phyloP scores from a whole-genome alignment of 768 basidiomycete genomes.

The Coprinopsis strossmayeri region DNA sequence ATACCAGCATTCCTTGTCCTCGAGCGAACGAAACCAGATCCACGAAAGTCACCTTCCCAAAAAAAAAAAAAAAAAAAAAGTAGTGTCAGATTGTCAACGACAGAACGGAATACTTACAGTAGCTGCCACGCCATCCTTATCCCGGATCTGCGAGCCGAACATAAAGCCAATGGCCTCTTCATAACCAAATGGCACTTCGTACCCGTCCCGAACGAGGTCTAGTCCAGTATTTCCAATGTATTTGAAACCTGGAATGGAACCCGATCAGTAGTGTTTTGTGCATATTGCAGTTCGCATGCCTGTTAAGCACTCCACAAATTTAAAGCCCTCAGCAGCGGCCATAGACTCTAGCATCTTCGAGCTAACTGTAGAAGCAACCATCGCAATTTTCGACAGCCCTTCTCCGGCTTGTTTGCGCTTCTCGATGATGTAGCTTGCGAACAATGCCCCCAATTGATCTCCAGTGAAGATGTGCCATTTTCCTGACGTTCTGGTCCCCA shows the following conservation, averaged over 20 bases:
- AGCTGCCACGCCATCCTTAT: conserved; percentile 86
- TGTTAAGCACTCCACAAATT: conserved; percentile 80
- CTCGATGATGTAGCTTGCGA: conserved; percentile 37
- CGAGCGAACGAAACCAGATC: conserved; percentile 54
- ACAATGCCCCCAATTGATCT: conserved; percentile 67
- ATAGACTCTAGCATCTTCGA: conserved; percentile 85
- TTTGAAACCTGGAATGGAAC: conserved; percentile 62
- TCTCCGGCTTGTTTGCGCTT: conserved; percentile 35
- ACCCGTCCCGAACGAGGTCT: conserved; percentile 56
- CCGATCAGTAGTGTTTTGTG: conserved; percentile 1
- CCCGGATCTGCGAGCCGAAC: conserved; percentile 72
- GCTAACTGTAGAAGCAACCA: conserved; percentile 88
- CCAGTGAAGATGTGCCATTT: conserved; percentile 74
- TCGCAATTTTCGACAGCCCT: conserved; percentile 56
- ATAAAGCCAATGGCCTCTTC: conserved; percentile 93
- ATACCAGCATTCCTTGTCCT: conserved; percentile 45
- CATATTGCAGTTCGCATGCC: conserved; percentile 31
- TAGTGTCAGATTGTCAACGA: neutral
- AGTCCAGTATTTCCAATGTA: conserved; percentile 83
- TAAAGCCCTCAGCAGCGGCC: conserved; percentile 71
- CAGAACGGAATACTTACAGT: conserved; percentile 37
- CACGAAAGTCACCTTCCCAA: conserved; percentile 54
- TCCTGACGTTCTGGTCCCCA: conserved; percentile 34
- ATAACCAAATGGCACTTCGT: conserved; percentile 74
- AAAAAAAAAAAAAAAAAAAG: no score